A percentile compares a stretch with the other conserved stretches of the same genome.
Evolutionary conservation across 2,329 filamentous ascomycete species (phyloP).

Genomic region (Aspergillus glaucus): DNA sequence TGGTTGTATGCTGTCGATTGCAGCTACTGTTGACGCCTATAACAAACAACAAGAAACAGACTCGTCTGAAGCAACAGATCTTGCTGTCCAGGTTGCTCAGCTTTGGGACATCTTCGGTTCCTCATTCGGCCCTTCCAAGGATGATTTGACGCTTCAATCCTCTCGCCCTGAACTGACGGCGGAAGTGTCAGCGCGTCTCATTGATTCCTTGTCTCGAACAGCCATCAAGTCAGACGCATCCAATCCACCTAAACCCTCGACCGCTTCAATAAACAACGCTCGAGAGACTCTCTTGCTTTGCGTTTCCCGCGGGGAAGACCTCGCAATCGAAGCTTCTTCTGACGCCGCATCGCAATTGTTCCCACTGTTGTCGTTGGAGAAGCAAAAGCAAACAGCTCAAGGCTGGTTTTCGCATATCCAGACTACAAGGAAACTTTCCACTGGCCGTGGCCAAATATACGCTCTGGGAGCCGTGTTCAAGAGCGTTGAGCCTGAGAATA

Average conservation of each 20-base stretch:
- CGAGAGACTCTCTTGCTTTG: conserved; percentile 33
- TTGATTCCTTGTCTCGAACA: conserved; percentile 32
- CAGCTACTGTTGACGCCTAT: conserved; percentile 32
- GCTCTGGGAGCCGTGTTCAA: conserved; percentile 37
- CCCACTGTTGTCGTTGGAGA: conserved; percentile 24
- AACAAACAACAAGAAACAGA: conserved; percentile 15
- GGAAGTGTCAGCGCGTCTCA: conserved; percentile 35
- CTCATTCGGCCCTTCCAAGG: conserved; percentile 25
- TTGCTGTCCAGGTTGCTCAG: conserved; percentile 21
- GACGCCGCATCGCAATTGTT: conserved; percentile 36
- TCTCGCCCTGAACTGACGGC: conserved; percentile 38
- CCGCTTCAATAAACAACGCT: conserved; percentile 21
- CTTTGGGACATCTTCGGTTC: conserved; percentile 37
- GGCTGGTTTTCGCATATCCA: conserved; percentile 36
- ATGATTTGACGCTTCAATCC: conserved; percentile 34
- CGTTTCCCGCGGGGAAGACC: conserved; percentile 34
- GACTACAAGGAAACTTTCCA: conserved; percentile 30
- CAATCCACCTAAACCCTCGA: conserved; percentile 11
- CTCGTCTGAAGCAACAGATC: conserved; percentile 16
- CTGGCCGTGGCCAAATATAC: conserved; percentile 39
- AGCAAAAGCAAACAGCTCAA: conserved; percentile 30
- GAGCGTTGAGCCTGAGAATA: conserved; percentile 19
- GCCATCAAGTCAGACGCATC: conserved; percentile 7
- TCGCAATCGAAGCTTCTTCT: conserved; percentile 36
- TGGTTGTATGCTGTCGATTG: conserved; percentile 37